Evolutionary conservation across 352 stramenopile genomes (phyloP), one percentile per base, ranked within the genome.

Genomic region (Pythium rhizo-oryzae): DNA sequence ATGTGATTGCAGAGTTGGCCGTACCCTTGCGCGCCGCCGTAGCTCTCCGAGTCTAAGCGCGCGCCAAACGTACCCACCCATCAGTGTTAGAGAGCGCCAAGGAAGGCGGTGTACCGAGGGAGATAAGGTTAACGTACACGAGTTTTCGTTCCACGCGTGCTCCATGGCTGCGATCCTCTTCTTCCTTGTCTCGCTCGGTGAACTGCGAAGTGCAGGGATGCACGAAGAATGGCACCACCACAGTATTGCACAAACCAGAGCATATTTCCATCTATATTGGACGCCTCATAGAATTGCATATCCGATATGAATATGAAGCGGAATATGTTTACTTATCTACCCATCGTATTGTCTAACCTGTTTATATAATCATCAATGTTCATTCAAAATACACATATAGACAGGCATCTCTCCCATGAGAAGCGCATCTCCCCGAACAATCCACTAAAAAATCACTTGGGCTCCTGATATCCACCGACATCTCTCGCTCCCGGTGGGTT

Each of bases 61-160:
- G 12, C 41, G 5, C 11, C 41, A n/a, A 8, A n/a, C 4, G 2
- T 1, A n/a, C 41, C n/a, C 21, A 54, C 2, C 19, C 9, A 47
- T 16, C 8, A 13, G 24, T 33, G 2, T 37, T 25, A 39, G 28
- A 28, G 8, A 13, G 39, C 8, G 24, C 25, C 59, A n/a, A 28
- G 23, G 55, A 24, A n/a, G n/a, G 13, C 13, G 7, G 43, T 49
- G n/a, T n/a, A n/a, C n/a, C n/a, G n/a, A n/a, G n/a, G n/a, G n/a
- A n/a, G n/a, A n/a, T 12, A 21, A 9, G 24, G 24, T 33, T 33
- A 87, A n/a, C 82, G 74, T 81, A 93, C 85, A 93, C 4, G 83
- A 91, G 72, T 90, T 90, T 47, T 92, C 85, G 59, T 70, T 82
- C 85, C 85, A 93, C 39, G 62, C 73, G 8, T 83, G 67, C 52